These are phyloP conservation scores for Sungouiella blattae DNA, from an alignment of 805 yeast genomes.

Conservation along the genomic window DNA sequence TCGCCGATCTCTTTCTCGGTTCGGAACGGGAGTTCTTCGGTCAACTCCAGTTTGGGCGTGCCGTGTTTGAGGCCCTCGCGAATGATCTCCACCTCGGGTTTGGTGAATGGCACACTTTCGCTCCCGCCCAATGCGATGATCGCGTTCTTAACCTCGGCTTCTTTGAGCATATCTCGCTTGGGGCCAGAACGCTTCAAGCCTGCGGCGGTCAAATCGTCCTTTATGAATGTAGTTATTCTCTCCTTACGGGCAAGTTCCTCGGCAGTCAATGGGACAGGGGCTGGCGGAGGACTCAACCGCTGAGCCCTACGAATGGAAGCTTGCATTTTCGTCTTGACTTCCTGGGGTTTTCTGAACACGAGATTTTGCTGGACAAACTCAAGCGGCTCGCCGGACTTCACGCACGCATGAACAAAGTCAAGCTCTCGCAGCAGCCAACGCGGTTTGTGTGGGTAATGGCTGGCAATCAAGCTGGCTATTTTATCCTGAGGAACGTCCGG, in stretches of 20 bases:
- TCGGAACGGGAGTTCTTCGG: constrained; percentile 24
- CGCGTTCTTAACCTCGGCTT: constrained; percentile 8
- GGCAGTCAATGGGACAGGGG: background rate
- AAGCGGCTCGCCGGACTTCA: constrained; percentile 4
- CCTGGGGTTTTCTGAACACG: constrained; percentile 10
- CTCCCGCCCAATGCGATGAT: constrained; percentile 13
- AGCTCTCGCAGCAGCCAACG: constrained; percentile 11
- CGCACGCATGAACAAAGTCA: constrained; percentile 6
- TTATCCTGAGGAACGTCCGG: constrained; percentile 9
- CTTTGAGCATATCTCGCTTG: constrained; percentile 4
- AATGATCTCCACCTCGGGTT: constrained; percentile 22
- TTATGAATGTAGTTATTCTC: constrained; percentile 9
- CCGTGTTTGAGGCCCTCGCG: constrained; percentile 14
- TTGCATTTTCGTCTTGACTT: constrained; percentile 5
- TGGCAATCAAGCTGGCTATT: constrained; percentile 5
- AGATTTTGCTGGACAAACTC: constrained; percentile 5
- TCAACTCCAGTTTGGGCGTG: constrained; percentile 11
- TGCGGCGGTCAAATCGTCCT: constrained; percentile 16
- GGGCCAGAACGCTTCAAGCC: constrained; percentile 15
- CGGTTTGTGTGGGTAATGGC: constrained; percentile 10
- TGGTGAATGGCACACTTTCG: constrained; percentile 19
- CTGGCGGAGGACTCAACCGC: no score
- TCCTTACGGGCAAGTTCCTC: background rate
- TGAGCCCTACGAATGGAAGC: no score
- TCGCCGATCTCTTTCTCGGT: constrained; percentile 17